Percentiles rank a stretch among this genome's conserved stretches.
Evolutionary conservation across 352 stramenopile species (phyloP).

Genomic region (Globisporangium parvum): DNA sequence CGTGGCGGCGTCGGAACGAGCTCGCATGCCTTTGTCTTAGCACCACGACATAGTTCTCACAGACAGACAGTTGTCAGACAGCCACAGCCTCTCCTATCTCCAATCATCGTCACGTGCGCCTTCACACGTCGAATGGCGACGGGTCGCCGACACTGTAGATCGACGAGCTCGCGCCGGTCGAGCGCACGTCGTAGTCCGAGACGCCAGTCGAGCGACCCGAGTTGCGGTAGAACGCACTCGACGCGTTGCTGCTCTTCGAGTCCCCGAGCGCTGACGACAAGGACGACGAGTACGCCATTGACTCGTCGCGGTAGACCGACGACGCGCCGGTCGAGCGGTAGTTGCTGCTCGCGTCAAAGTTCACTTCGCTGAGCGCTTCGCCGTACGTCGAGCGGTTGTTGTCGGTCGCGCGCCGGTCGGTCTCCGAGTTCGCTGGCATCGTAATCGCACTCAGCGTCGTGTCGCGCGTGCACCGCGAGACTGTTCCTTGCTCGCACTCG

Average conservation of each 20-base stretch:
- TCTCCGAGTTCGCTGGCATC: constrained; percentile 32
- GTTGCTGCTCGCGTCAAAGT: constrained; percentile 12
- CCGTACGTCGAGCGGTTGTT: constrained; percentile 4
- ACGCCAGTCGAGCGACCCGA: constrained; percentile 5
- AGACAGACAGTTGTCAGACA: too few relatives aligned
- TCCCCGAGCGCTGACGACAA: constrained; percentile 1
- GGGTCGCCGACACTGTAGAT: constrained; percentile 14
- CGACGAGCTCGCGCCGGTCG: constrained; percentile 9
- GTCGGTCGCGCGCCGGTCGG: background rate
- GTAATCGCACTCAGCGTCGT: constrained; percentile 62
- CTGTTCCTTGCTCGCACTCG: constrained; percentile 26
- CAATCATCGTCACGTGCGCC: too few relatives aligned
- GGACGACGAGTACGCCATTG: background rate
- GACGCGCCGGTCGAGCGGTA: constrained; percentile 11
- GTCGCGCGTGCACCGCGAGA: constrained; percentile 61
- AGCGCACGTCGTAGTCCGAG: constrained; percentile 14
- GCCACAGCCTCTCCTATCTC: too few relatives aligned
- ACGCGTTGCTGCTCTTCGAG: background rate
- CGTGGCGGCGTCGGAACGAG: too few relatives aligned
- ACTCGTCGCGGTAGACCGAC: constrained; percentile 1
- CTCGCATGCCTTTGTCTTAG: too few relatives aligned
- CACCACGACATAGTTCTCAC: too few relatives aligned
- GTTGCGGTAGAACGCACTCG: constrained; percentile 8
- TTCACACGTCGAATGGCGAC: constrained; percentile 5
- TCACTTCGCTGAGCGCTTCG: constrained; percentile 3